Conservation (phyloP, 768 basidiomycete genomes). For the Leccinum disarticulatum region DNA sequence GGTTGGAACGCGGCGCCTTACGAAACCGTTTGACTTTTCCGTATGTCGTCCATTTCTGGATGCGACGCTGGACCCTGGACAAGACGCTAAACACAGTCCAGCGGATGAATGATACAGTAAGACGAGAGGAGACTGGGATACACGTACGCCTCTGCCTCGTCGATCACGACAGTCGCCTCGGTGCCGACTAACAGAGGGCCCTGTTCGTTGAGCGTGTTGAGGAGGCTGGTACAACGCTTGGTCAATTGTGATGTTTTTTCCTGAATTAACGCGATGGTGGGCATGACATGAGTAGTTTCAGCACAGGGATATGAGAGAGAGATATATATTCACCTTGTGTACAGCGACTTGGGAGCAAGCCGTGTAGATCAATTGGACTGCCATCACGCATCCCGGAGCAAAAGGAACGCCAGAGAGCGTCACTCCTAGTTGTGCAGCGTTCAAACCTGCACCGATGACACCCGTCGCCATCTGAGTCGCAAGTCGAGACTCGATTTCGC, state of each 20-base stretch:
- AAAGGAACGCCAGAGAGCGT: constrained; percentile 46
- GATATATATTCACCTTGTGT: constrained; percentile 56
- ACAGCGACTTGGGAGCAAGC: constrained; percentile 46
- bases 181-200: constrained; percentile 39
- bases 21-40: constrained; percentile 40
- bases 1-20: constrained; percentile 23
- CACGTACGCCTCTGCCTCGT: constrained; percentile 46
- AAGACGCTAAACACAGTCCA: constrained; percentile 37
- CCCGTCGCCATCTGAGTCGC: constrained; percentile 17
- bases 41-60: constrained; percentile 41
- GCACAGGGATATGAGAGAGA: no score
- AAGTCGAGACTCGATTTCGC: background rate
- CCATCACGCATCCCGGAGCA: constrained; percentile 42
- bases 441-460: constrained; percentile 19
- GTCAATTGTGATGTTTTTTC: constrained; percentile 43
- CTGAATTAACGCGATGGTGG: constrained; percentile 26
- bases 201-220: constrained; percentile 42
- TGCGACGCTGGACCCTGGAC: constrained; percentile 37
- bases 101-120: background rate
- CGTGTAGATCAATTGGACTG: constrained; percentile 44
- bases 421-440: constrained; percentile 43
- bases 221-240: constrained; percentile 40
- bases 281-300: background rate
- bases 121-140: background rate
- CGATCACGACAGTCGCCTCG: constrained; percentile 39